A percentile compares a stretch with the other conserved stretches of the same genome.
These are phyloP conservation scores for Phytophthora idaei DNA, from an alignment of 352 stramenopile species.

Conservation along the genomic window DNA sequence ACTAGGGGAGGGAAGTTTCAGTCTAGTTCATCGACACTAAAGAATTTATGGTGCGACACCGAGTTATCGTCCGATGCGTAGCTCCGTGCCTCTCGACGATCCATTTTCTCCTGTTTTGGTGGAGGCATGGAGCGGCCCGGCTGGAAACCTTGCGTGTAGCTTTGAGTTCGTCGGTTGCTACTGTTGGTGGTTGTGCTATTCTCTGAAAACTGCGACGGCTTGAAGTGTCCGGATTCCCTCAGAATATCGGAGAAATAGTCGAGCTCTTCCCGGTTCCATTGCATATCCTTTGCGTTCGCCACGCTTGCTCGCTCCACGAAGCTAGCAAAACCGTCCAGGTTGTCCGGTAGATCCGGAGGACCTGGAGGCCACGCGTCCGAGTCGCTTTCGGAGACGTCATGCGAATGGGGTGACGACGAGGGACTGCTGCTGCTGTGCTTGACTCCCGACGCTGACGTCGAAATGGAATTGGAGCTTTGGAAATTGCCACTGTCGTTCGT, in stretches of 20 bases:
- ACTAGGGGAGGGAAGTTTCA: constrained; percentile 8
- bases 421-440: constrained; percentile 27
- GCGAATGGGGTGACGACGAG: constrained; percentile 26
- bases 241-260: constrained; percentile 35
- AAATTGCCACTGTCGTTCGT: constrained; percentile 18
- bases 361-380: constrained; percentile 29
- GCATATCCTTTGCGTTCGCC: constrained; percentile 23
- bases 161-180: constrained; percentile 19
- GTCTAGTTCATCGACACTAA: constrained; percentile 67
- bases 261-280: constrained; percentile 54
- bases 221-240: constrained; percentile 33
- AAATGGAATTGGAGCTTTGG: constrained; percentile 19
- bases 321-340: constrained; percentile 33
- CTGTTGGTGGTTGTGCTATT: constrained; percentile 5
- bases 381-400: constrained; percentile 30
- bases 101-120: constrained; percentile 11
- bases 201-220: constrained; percentile 10
- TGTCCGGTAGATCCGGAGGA: constrained; percentile 19
- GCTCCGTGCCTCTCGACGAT: constrained; percentile 10
- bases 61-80: constrained; percentile 24
- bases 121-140: constrained; percentile 17
- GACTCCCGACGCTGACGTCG: constrained; percentile 27
- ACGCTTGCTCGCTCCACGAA: constrained; percentile 36
- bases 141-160: constrained; percentile 14
- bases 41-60: constrained; percentile 38